phyloP scores from a whole-genome alignment of 306 rosid genomes.

The Prunus armeniaca region DNA sequence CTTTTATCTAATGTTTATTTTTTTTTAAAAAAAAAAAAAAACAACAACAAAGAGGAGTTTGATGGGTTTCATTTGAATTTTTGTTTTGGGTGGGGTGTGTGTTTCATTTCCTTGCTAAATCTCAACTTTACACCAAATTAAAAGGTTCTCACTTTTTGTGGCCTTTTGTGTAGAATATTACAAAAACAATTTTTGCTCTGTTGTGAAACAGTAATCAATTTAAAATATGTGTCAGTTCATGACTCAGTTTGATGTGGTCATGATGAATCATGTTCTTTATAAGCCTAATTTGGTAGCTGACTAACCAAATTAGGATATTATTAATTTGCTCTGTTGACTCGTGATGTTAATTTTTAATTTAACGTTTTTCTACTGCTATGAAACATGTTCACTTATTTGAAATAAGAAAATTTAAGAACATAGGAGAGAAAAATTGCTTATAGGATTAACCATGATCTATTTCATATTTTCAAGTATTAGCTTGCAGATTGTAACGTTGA shows the following conservation, averaged over 20 bases:
- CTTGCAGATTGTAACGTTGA: too few relatives aligned
- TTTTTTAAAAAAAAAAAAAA: background rate
- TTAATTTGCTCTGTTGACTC: too few relatives aligned
- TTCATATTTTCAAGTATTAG: too few relatives aligned
- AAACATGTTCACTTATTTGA: too few relatives aligned
- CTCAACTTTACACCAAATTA: slow-evolving; percentile 3
- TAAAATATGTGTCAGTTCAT: background rate
- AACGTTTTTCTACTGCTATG: too few relatives aligned
- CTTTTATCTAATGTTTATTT: slow-evolving; percentile 27
- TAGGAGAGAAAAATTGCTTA: too few relatives aligned
- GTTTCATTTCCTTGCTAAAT: background rate
- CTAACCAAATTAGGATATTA: background rate
- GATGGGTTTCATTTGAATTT: background rate
- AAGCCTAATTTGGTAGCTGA: background rate
- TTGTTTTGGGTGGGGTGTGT: background rate
- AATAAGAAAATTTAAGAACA: too few relatives aligned
- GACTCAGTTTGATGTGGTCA: background rate
- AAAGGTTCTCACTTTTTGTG: background rate
- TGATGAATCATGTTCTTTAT: background rate
- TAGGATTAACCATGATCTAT: too few relatives aligned
- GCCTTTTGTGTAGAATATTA: background rate
- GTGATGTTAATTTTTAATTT: too few relatives aligned
- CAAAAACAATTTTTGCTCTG: background rate
- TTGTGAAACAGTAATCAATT: background rate
- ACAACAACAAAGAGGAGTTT: background rate